Evolutionary conservation across 345 rosid species (phyloP), one percentile per base, ranked within the genome.

Genomic region (Euphorbia pulcherrima): DNA sequence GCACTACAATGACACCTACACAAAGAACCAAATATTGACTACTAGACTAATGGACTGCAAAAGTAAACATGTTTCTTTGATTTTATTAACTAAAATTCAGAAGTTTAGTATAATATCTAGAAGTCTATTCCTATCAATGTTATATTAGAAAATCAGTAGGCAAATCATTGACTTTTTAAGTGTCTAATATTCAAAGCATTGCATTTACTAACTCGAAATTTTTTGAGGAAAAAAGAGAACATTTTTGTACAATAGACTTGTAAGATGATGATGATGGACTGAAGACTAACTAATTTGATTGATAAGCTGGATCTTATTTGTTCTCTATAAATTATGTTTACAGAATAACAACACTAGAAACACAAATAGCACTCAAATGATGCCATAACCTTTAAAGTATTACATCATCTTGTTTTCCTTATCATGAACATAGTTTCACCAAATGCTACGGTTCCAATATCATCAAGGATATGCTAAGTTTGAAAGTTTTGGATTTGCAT

Each of bases 1-100:
- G 88, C 78, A 92, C 90, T 23, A 90, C 88, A 66, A 92, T 88
- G 37, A 92, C 92, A 75, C 97, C 97, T 91, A 82, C 24, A 64
- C 29, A 30, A 70, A 35, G 27, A 27, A 39, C n/a, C 13, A 7
- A 17, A 59, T 35, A 16, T 35, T 14, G 10, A 28, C 33, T 27
- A 23, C 4, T 54, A n/a, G 26, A 9, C 10, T 33, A 58, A 58
- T 58, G 40, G 40, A 58, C 24, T 18, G 54, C 23, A 50, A 20
- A 50, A n/a, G 24, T 18, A 1, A 50, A 50, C 54, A 18, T 50
- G 21, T 9, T 50, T 50, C 0, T 14, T 16, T 16, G 21, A 6
- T 2, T 50, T n/a, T 50, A 50, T 50, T 50, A 50, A 50, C 9
- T n/a, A n/a, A 5, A 50, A 11, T 18, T 21, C 28, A 23, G 28